Conservation (phyloP, 139 green algal species). For the Chlorella vulgaris region DNA sequence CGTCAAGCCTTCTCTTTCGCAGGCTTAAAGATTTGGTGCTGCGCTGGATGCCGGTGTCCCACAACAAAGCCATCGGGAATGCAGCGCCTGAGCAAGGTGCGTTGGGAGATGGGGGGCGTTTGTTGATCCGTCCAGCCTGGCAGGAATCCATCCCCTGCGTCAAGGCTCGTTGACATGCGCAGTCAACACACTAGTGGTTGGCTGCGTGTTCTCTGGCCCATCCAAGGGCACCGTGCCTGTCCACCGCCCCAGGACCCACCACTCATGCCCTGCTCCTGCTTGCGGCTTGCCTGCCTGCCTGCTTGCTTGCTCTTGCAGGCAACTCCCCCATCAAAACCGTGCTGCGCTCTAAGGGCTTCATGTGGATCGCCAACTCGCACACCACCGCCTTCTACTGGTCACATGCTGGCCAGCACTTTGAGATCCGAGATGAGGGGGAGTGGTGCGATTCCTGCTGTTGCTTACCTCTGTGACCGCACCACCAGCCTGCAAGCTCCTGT, state of each 20-base stretch:
- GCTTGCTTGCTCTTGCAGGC: constrained; percentile 5
- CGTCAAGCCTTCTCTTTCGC: too few species aligned
- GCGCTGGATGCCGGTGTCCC: constrained; percentile 83
- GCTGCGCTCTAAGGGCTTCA: constrained; percentile 92
- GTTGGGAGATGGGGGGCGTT: too few species aligned
- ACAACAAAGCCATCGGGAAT: constrained; percentile 73
- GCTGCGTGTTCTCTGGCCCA: too few species aligned
- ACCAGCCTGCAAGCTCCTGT: too few species aligned
- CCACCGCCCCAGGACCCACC: too few species aligned
- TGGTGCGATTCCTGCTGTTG: constrained; percentile 49
- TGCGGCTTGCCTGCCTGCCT: not conserved
- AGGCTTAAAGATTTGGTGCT: constrained; percentile 85
- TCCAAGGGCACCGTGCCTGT: too few species aligned
- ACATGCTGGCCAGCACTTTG: constrained; percentile 93
- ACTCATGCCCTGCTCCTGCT: not conserved
- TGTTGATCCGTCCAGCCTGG: too few species aligned
- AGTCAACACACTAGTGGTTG: too few species aligned
- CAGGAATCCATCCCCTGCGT: too few species aligned
- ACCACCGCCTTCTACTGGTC: constrained; percentile 88
- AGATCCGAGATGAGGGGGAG: constrained; percentile 89
- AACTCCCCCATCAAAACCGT: constrained; percentile 85
- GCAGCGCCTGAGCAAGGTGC: constrained; percentile 40
- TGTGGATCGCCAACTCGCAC: constrained; percentile 90
- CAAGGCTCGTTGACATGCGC: too few species aligned
- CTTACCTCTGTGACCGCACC: not conserved